Evolutionary conservation across 495 filamentous ascomycete genomes (phyloP), one percentile per base, ranked within the genome.

Genomic region (Penicillium cosmopolitanum): DNA sequence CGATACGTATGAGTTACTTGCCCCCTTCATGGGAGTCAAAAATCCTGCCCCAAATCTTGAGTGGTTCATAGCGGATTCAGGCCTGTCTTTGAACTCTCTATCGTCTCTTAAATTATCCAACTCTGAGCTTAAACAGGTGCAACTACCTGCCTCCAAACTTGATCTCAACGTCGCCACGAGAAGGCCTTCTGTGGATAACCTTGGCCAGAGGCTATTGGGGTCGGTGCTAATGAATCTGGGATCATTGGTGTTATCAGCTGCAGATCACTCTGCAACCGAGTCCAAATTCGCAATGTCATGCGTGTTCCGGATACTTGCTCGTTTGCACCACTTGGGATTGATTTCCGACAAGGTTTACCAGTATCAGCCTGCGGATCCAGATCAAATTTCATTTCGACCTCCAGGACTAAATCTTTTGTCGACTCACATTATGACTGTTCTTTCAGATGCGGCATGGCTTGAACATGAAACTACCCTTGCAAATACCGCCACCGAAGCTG

Each of bases 371-470:
- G 69, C 67, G 19, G 65, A 72, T 53, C 51, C 57, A 5, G 74
- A 80, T 58, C 64, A 72, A 16, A 65, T 62, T 36, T 68, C 71
- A 4, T 73, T 82, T 28, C 79, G 85, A 44, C 86, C 87, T 2
- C 86, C 87, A 5, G 82, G 76, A 8, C 72, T 89, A 16, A 74
- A 85, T 60, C 50, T 85, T 7, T 71, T 88, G 21, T 84, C 83
- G 3, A 79, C 73, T 15, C 73, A 80, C 58, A 87, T 89, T 19
- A 78, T 89, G 74, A 83, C 77, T 31, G 79, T 82, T 53, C 66
- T 89, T 44, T 85, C 86, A 3, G 85, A 89, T 57, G 81, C 85
- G n/a, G 84, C 79, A 8, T 88, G 82, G 82, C 68, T 71, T 50
- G 79, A 79, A 18, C 82, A 84, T 51, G 76, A 84, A 66, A 66